phyloP scores from a whole-genome alignment of 2,329 filamentous ascomycete species.

The Clarireedia monteithiana region DNA sequence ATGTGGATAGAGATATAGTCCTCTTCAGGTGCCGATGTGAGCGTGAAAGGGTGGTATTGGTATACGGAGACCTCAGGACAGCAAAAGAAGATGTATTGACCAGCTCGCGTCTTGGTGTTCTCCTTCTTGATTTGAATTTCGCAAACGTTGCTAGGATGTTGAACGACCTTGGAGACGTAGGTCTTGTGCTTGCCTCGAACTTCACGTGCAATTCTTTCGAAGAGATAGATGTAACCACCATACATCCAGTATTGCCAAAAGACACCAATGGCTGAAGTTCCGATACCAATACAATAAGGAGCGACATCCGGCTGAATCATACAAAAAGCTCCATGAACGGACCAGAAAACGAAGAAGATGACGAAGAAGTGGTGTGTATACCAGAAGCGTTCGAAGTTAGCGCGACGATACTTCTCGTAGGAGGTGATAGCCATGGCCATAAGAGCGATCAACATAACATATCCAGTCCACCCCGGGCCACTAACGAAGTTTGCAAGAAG shows the following conservation, averaged over 20 bases:
- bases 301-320: conserved; percentile 83
- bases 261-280: conserved; percentile 59
- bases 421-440: conserved; percentile 75
- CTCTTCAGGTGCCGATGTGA: conserved; percentile 82
- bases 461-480: conserved; percentile 79
- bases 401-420: conserved; percentile 66
- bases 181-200: conserved; percentile 75
- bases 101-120: conserved; percentile 70
- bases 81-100: conserved; percentile 85
- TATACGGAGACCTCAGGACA: conserved; percentile 79
- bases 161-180: conserved; percentile 81
- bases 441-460: conserved; percentile 71
- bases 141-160: conserved; percentile 81
- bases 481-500: conserved; percentile 69
- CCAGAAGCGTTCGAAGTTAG: conserved; percentile 87
- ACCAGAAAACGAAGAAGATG: conserved; percentile 85
- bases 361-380: conserved; percentile 85
- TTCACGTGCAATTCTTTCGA: conserved; percentile 72
- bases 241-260: conserved; percentile 92
- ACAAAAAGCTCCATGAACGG: conserved; percentile 82
- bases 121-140: conserved; percentile 93
- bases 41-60: conserved; percentile 84
- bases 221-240: conserved; percentile 70
- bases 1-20: conserved; percentile 86
- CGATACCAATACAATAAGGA: conserved; percentile 66